A percentile compares a stretch with the other conserved stretches of the same genome.
phyloP scores from a whole-genome alignment of 2,329 filamentous ascomycete genomes.

The Bertia moriformis region DNA sequence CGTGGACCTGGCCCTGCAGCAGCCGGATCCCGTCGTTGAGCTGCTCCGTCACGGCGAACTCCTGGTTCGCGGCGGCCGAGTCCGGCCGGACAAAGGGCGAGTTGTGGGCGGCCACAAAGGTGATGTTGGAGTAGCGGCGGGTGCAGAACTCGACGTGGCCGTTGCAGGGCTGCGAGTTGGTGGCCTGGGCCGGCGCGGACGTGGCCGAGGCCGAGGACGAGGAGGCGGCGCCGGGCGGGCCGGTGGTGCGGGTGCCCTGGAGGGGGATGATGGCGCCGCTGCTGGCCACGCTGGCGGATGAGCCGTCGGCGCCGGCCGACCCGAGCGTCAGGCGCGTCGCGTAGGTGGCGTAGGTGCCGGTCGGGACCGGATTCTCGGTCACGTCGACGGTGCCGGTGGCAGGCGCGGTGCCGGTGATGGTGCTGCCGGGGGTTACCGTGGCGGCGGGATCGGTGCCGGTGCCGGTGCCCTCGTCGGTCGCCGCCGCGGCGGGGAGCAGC shows the following conservation, averaged over 20 bases:
- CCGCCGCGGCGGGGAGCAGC: too few relatives aligned
- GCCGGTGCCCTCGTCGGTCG: too few relatives aligned
- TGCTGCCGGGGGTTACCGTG: constrained; percentile 17
- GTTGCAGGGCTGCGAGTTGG: constrained; percentile 70
- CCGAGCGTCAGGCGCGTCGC: constrained; percentile 8
- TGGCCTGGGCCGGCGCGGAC: constrained; percentile 25
- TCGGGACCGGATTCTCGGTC: too few relatives aligned
- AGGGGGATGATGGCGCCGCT: constrained; percentile 30
- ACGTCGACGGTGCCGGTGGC: constrained; percentile 25
- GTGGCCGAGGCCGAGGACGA: constrained; percentile 25
- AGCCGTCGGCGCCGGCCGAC: background rate
- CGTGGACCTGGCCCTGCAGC: constrained; percentile 50
- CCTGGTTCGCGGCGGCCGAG: constrained; percentile 66
- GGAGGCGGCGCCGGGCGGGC: constrained; percentile 21
- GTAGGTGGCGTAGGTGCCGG: constrained; percentile 25
- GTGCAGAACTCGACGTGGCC: constrained; percentile 63
- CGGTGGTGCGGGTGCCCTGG: constrained; percentile 25
- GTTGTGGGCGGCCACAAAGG: constrained; percentile 66
- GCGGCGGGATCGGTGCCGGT: constrained; percentile 21
- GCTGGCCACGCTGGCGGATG: constrained; percentile 12
- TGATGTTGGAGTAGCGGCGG: constrained; percentile 69
- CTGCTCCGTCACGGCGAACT: constrained; percentile 51
- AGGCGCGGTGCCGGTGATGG: constrained; percentile 11
- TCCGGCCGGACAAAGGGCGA: constrained; percentile 59
- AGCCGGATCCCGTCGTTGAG: constrained; percentile 63